Percentiles rank a stretch among this genome's conserved stretches.
These are phyloP conservation scores for Hsuehochloa calcarea DNA, from an alignment of 176 grass and related monocot genomes.

Conservation along the genomic window DNA sequence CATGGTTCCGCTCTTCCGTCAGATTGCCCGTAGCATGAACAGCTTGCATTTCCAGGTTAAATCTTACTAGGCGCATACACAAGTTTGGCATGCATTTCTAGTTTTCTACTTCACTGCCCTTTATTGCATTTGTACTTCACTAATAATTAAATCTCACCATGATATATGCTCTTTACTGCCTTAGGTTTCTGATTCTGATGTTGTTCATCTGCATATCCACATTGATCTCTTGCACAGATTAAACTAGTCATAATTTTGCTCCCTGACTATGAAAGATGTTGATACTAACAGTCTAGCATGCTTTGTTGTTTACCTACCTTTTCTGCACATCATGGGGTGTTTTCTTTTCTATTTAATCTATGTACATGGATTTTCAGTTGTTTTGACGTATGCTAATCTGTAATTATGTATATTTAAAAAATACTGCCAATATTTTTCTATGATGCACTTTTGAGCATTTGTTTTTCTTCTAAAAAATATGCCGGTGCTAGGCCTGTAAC, in stretches of 20 bases:
- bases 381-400: background rate
- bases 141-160: background rate
- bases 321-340: background rate
- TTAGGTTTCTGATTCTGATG: background rate
- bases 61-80: background rate
- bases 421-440: background rate
- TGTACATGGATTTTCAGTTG: background rate
- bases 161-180: background rate
- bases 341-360: background rate
- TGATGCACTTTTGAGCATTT: background rate
- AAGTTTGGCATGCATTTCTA: conserved; percentile 31
- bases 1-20: conserved; percentile 75
- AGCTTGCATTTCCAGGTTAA: conserved; percentile 95
- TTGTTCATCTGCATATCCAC: background rate
- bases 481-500: background rate
- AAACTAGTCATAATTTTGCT: conserved; percentile 9
- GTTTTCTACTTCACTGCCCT: background rate
- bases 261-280: background rate
- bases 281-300: background rate
- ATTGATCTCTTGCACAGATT: conserved; percentile 3
- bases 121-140: conserved; percentile 5
- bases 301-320: background rate
- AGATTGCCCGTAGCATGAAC: conserved; percentile 79
- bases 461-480: background rate
- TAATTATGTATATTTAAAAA: background rate